Conservation (phyloP, 805 yeast species). For the Saccharomycopsis selenospora region DNA sequence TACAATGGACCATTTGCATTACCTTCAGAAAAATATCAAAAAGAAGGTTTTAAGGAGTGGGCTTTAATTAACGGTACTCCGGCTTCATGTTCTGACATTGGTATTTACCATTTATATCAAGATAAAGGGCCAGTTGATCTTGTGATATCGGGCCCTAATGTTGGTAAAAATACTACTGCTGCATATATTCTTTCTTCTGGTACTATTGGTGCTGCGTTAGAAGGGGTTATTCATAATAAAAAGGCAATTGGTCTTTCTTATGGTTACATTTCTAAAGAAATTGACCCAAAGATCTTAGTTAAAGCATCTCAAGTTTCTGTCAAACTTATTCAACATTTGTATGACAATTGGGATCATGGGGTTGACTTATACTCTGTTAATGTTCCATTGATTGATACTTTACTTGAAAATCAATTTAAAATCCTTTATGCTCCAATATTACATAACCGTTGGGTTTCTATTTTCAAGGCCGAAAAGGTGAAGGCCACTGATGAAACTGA, state of each 20-base stretch:
- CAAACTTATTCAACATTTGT: conserved; percentile 52
- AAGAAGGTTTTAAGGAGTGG: conserved; percentile 60
- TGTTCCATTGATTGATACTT: conserved; percentile 59
- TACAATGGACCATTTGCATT: conserved; percentile 62
- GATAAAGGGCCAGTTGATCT: conserved; percentile 63
- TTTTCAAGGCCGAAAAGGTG: conserved; percentile 27
- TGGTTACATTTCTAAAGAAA: conserved; percentile 57
- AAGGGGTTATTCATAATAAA: conserved; percentile 66
- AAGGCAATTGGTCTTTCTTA: conserved; percentile 77
- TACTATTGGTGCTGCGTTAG: conserved; percentile 96
- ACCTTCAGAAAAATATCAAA: conserved; percentile 34
- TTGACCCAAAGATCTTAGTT: conserved; percentile 42
- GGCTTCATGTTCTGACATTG: conserved; percentile 91
- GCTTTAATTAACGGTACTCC: conserved; percentile 87
- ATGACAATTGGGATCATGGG: conserved; percentile 44
- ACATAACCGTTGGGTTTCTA: conserved; percentile 71
- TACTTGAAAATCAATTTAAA: conserved; percentile 47
- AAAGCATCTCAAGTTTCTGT: conserved; percentile 68
- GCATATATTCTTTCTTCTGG: conserved; percentile 88
- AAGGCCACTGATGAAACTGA: conserved; percentile 28
- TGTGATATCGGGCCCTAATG: conserved; percentile 92
- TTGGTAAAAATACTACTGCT: conserved; percentile 87
- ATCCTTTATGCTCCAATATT: conserved; percentile 71
- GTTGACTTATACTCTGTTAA: conserved; percentile 79
- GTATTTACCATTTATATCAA: conserved; percentile 60